phyloP scores from a whole-genome alignment of 1,284 basidiomycete species.

The Mixia osmundae region DNA sequence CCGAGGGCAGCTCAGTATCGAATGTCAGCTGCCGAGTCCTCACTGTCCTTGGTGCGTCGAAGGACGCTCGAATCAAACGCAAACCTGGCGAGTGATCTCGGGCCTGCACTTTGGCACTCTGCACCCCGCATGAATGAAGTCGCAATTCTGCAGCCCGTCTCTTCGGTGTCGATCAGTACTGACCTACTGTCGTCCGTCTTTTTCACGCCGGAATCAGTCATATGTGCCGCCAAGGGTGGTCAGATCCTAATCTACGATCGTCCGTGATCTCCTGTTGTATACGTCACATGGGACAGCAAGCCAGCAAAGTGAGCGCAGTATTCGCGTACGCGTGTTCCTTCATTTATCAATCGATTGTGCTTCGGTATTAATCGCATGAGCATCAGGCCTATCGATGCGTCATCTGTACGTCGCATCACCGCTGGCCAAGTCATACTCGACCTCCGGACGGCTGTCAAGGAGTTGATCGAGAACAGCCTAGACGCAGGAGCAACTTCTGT shows the following conservation, averaged over 20 bases:
- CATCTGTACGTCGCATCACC: conserved; percentile 60
- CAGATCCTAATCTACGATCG: too few relatives aligned
- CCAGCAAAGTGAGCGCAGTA: too few relatives aligned
- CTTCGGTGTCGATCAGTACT: background rate
- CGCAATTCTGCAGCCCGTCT: conserved; percentile 64
- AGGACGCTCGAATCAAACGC: conserved; percentile 30
- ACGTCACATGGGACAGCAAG: too few relatives aligned
- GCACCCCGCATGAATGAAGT: conserved; percentile 70
- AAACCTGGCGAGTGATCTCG: conserved; percentile 26
- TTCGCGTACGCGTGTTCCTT: too few relatives aligned
- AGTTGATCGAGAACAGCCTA: conserved; percentile 85
- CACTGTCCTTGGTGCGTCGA: conserved; percentile 39
- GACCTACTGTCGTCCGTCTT: conserved; percentile 3
- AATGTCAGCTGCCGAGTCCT: conserved; percentile 42
- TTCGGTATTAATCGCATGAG: too few relatives aligned
- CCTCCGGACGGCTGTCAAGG: conserved; percentile 76
- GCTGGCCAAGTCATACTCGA: conserved; percentile 90
- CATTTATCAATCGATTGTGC: too few relatives aligned
- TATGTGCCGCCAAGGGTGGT: too few relatives aligned
- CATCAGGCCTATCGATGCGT: conserved; percentile 39
- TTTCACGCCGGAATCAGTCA: too few relatives aligned
- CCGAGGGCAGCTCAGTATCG: conserved; percentile 41
- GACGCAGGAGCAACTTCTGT: conserved; percentile 75
- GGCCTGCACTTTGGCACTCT: conserved; percentile 42
- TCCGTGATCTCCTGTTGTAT: too few relatives aligned